These are phyloP conservation scores for Zoysia matrella DNA, from an alignment of 202 grass and related monocot species.

Conservation along the genomic window DNA sequence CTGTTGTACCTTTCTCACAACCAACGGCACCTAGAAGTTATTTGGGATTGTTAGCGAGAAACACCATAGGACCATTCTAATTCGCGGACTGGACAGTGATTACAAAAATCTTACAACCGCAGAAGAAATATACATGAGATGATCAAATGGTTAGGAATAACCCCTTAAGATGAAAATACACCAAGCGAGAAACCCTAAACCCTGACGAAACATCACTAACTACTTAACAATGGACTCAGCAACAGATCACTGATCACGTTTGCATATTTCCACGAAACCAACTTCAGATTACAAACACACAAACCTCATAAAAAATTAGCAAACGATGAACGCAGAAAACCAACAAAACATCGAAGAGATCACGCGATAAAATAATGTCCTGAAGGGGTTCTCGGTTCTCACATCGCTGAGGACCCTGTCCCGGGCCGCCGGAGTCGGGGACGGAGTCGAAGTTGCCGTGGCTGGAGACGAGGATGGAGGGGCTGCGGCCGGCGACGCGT, in stretches of 20 bases:
- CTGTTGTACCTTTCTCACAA: background rate
- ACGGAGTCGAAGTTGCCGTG: slow-evolving; percentile 66
- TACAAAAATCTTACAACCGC: background rate
- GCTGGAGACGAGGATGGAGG: slow-evolving; percentile 52
- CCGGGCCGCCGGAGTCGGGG: slow-evolving; percentile 25
- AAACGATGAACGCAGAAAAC: background rate
- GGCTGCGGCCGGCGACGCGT: slow-evolving; percentile 52
- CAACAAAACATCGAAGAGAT: background rate
- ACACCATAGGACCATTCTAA: background rate
- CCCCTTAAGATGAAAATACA: slow-evolving; percentile 10
- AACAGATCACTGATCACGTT: background rate
- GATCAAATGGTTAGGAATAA: background rate
- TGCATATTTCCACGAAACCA: background rate
- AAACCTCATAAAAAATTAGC: background rate
- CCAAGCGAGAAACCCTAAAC: slow-evolving; percentile 32
- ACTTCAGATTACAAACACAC: background rate
- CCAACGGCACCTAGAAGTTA: background rate
- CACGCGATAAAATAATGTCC: slow-evolving; percentile 5
- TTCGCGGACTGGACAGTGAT: background rate
- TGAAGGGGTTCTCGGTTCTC: slow-evolving; percentile 30
- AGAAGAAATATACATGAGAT: background rate
- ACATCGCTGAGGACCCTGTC: slow-evolving; percentile 81
- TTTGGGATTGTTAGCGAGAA: background rate
- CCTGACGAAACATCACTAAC: slow-evolving; percentile 9
- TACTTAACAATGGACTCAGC: background rate